A percentile compares a stretch with the other conserved stretches of the same genome.
phyloP scores from a whole-genome alignment of 345 rosid genomes.

The Odontarrhena argentea region DNA sequence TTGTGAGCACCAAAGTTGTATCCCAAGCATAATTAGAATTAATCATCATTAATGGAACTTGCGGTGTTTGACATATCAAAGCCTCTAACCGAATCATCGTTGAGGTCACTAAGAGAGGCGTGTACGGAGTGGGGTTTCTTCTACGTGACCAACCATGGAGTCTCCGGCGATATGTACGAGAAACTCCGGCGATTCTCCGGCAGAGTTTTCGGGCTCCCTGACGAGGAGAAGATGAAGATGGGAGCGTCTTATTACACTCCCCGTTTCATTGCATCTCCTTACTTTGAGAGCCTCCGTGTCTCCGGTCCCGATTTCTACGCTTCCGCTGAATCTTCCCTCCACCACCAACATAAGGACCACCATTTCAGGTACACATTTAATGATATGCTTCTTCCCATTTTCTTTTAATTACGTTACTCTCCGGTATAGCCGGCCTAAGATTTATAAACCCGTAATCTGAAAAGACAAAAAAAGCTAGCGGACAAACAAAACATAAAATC shows the following conservation, averaged over 20 bases:
- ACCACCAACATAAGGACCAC: conserved; percentile 40
- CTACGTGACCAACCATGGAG: conserved; percentile 68
- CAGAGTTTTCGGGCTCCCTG: conserved; percentile 48
- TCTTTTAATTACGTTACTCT: background rate
- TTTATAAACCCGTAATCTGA: no score
- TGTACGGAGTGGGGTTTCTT: conserved; percentile 82
- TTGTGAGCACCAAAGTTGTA: conserved; percentile 16
- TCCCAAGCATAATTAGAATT: conserved; percentile 7
- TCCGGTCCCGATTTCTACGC: conserved; percentile 69
- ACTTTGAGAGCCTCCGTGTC: conserved; percentile 75
- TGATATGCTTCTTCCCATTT: conserved; percentile 32
- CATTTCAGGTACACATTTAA: conserved; percentile 56
- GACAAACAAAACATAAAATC: no score
- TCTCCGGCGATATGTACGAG: conserved; percentile 50
- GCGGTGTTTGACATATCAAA: conserved; percentile 69
- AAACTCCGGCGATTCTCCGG: conserved; percentile 48
- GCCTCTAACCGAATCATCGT: conserved; percentile 47
- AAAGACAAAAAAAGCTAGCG: no score
- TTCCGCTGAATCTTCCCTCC: conserved; percentile 58
- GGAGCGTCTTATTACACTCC: conserved; percentile 72
- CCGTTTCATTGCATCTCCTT: conserved; percentile 85
- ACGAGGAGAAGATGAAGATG: conserved; percentile 61
- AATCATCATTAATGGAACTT: conserved; percentile 45
- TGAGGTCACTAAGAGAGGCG: conserved; percentile 59
- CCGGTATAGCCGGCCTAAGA: no score